These are phyloP conservation scores for Beta corolliflora DNA, from an alignment of 179 eudicot genomes.

Conservation along the genomic window DNA sequence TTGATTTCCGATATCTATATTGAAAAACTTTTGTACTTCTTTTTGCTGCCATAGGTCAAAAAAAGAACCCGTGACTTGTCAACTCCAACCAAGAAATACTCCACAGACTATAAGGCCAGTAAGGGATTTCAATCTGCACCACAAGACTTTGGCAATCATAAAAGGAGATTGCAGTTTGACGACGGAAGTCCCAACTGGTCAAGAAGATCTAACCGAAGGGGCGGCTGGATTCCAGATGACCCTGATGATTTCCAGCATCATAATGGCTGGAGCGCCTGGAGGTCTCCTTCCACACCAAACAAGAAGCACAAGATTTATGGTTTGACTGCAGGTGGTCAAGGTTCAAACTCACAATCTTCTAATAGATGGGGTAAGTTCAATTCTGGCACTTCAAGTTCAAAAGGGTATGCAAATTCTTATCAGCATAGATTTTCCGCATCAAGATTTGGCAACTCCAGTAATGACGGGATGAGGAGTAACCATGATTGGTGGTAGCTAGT, in stretches of 20 bases:
- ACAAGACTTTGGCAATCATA: constrained; percentile 50
- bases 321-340: constrained; percentile 37
- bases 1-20: too few relatives aligned
- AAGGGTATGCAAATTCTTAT: constrained; percentile 37
- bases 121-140: constrained; percentile 53
- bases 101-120: constrained; percentile 35
- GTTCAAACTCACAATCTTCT: constrained; percentile 43
- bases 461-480: constrained; percentile 46
- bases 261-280: constrained; percentile 53
- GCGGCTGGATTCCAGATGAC: constrained; percentile 75
- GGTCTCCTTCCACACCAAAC: constrained; percentile 62
- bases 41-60: constrained; percentile 42
- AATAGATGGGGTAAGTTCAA: constrained; percentile 32
- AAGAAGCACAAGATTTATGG: constrained; percentile 38
- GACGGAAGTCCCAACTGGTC: constrained; percentile 38
- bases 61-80: constrained; percentile 58
- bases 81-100: constrained; percentile 46
- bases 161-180: constrained; percentile 39
- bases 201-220: constrained; percentile 50
- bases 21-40: constrained; percentile 11
- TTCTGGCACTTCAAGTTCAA: constrained; percentile 41
- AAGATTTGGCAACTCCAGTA: constrained; percentile 53
- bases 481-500: constrained; percentile 57
- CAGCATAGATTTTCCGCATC: constrained; percentile 53
- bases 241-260: constrained; percentile 42